Conservation (phyloP, 2,329 filamentous ascomycete species). For the Aspergillus sp. region DNA sequence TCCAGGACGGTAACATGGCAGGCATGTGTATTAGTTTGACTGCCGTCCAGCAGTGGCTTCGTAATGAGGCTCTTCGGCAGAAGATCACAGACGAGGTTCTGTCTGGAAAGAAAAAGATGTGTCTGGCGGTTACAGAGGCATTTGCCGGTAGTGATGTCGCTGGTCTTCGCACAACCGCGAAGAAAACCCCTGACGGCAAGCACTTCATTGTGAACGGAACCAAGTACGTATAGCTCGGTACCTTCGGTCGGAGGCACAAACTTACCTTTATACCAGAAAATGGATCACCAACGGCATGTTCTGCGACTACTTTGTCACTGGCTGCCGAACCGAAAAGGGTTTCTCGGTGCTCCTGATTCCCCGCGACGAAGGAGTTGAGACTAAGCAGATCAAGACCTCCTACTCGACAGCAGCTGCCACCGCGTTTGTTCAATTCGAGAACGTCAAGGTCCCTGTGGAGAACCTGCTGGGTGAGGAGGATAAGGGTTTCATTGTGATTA, state of each 20-base stretch:
- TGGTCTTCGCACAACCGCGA: slow-evolving; percentile 74
- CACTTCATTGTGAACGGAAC: slow-evolving; percentile 62
- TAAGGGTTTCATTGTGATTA: slow-evolving; percentile 81
- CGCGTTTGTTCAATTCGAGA: slow-evolving; percentile 78
- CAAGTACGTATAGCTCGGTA: slow-evolving; percentile 29
- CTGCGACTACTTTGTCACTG: slow-evolving; percentile 80
- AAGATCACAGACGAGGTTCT: slow-evolving; percentile 72
- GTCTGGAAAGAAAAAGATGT: slow-evolving; percentile 82
- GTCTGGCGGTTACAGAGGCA: slow-evolving; percentile 82
- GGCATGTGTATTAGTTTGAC: slow-evolving; percentile 83
- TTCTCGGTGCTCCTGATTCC: slow-evolving; percentile 76
- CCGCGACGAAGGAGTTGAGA: slow-evolving; percentile 67
- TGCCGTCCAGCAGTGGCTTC: slow-evolving; percentile 77
- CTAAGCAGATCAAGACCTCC: slow-evolving; percentile 64
- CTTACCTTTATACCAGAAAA: slow-evolving; percentile 63
- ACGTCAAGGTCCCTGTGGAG: slow-evolving; percentile 79
- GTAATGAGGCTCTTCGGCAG: slow-evolving; percentile 66
- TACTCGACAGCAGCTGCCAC: slow-evolving; percentile 81
- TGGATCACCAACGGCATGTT: slow-evolving; percentile 84
- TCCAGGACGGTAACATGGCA: slow-evolving; percentile 84
- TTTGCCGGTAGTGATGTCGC: slow-evolving; percentile 85
- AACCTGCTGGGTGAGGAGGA: slow-evolving; percentile 80
- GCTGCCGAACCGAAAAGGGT: slow-evolving; percentile 76
- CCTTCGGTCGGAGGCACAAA: background rate
- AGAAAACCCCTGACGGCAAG: slow-evolving; percentile 73